Evolutionary conservation across 257 asterid species (phyloP).

Genomic region (Gentiana straminea): DNA sequence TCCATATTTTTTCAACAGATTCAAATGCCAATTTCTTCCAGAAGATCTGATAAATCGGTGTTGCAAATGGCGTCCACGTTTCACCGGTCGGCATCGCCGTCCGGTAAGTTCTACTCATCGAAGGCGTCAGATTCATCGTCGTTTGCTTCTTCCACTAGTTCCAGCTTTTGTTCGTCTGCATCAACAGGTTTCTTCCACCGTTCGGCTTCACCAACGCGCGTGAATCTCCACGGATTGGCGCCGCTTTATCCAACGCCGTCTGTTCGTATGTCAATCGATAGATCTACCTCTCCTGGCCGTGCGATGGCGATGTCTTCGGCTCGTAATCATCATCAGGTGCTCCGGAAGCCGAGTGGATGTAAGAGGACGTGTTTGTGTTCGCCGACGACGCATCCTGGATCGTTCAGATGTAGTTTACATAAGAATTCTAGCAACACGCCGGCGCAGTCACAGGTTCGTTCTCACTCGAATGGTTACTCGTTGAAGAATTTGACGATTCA

Average conservation of each 20-base stretch:
- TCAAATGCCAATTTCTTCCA: constrained; percentile 44
- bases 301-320: constrained; percentile 39
- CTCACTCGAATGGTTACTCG: constrained; percentile 35
- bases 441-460: constrained; percentile 1
- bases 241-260: constrained; percentile 46
- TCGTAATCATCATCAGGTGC: constrained; percentile 36
- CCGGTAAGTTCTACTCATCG: constrained; percentile 27
- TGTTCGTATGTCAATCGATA: constrained; percentile 60
- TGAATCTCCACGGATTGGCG: constrained; percentile 54
- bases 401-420: constrained; percentile 81
- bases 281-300: constrained; percentile 67
- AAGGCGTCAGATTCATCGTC: constrained; percentile 25
- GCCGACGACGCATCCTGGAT: constrained; percentile 85
- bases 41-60: constrained; percentile 44
- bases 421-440: constrained; percentile 27
- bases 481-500: constrained; percentile 62
- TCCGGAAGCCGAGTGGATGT: constrained; percentile 34
- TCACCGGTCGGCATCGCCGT: constrained; percentile 33
- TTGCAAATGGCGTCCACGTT: constrained; percentile 24
- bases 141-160: constrained; percentile 41
- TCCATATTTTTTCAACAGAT: neutral
- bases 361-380: constrained; percentile 86
- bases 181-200: constrained; percentile 42
- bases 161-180: constrained; percentile 32
- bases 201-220: constrained; percentile 78